Evolutionary conservation across 2,329 filamentous ascomycete species (phyloP), one percentile per base, ranked within the genome.

Genomic region (Aureobasidium sp.): DNA sequence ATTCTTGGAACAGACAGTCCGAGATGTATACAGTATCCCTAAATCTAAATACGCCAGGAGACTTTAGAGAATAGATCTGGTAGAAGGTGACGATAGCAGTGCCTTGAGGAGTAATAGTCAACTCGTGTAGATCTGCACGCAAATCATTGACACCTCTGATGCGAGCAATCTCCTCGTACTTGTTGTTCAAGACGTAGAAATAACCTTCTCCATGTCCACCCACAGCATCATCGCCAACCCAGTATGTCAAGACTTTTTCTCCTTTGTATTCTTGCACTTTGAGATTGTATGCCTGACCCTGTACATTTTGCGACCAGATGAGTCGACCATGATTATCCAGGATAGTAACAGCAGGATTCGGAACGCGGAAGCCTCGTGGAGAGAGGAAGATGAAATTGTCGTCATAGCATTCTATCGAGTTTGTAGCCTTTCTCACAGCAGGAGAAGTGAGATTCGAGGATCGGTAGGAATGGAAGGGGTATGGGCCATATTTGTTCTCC

Each of bases 171-270:
- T 80, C 73, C 36, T 81, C 58, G 53, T 73, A 71, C 38, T 73
- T 76, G 31, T 73, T 69, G 59, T 78, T 74, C 23, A 76, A 69
- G 71, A 87, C 82, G 66, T 82, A 80, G 67, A 83, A 82, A 62
- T 74, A 73, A 16, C 83, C 84, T 42, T 79, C 76, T 2, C 84
- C 83, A 70, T 84, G 81, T 2, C 82, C 83, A 2, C 78, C 78
- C n/a, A 81, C 78, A 38, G 81, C 77, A 68, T 82, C 79, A 20
- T 81, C 73, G 15, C 83, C 83, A n/a, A 80, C 76, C 82, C 83
- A 85, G 68, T 84, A 85, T 0, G 82, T 84, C 58, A 85, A 70
- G 71, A 84, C 84, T 11, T 75, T 70, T 66, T 83, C 71, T 2
- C 79, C 81, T 66, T 77, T 78, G 68, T 81, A 85, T 10, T 72